Percentiles rank a stretch among this genome's conserved stretches.
These are phyloP conservation scores for Pleurotus salmoneostramineus DNA, from an alignment of 768 basidiomycete genomes.

Conservation along the genomic window DNA sequence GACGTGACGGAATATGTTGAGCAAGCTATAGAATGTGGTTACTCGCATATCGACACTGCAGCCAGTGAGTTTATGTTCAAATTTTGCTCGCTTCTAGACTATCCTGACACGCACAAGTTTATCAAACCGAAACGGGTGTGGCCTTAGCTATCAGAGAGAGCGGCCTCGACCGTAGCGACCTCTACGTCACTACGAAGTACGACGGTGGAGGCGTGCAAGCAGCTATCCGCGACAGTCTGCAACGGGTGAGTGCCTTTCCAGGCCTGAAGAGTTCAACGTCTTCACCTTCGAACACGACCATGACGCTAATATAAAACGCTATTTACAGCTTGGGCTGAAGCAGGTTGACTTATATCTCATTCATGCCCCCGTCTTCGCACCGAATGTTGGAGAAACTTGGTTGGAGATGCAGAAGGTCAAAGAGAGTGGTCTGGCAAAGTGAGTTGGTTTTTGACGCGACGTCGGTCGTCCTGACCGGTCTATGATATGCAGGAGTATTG, in stretches of 20 bases:
- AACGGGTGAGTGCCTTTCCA: slow-evolving; percentile 34
- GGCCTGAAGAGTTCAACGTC: not conserved
- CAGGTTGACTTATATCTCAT: slow-evolving; percentile 72
- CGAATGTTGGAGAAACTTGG: not conserved
- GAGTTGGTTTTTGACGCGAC: too few relatives aligned
- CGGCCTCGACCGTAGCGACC: slow-evolving; percentile 36
- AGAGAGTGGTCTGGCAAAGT: slow-evolving; percentile 41
- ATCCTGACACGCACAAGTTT: slow-evolving; percentile 29
- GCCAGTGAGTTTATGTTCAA: slow-evolving; percentile 11
- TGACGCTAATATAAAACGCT: not conserved
- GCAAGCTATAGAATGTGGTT: slow-evolving; percentile 56
- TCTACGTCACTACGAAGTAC: slow-evolving; percentile 59
- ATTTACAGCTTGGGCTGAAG: slow-evolving; percentile 49
- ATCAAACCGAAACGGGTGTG: slow-evolving; percentile 29
- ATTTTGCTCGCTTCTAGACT: not conserved
- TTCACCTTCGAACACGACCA: too few relatives aligned
- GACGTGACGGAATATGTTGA: slow-evolving; percentile 53
- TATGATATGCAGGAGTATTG: slow-evolving; percentile 53
- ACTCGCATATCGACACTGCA: slow-evolving; percentile 40
- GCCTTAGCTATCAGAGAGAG: slow-evolving; percentile 41
- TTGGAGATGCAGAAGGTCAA: slow-evolving; percentile 35
- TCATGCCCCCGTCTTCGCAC: slow-evolving; percentile 37
- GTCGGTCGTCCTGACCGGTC: too few relatives aligned
- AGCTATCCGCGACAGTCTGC: slow-evolving; percentile 43
- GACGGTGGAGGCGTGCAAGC: slow-evolving; percentile 31